Conservation (phyloP, 2,329 filamentous ascomycete genomes). For the Calycina marina region DNA sequence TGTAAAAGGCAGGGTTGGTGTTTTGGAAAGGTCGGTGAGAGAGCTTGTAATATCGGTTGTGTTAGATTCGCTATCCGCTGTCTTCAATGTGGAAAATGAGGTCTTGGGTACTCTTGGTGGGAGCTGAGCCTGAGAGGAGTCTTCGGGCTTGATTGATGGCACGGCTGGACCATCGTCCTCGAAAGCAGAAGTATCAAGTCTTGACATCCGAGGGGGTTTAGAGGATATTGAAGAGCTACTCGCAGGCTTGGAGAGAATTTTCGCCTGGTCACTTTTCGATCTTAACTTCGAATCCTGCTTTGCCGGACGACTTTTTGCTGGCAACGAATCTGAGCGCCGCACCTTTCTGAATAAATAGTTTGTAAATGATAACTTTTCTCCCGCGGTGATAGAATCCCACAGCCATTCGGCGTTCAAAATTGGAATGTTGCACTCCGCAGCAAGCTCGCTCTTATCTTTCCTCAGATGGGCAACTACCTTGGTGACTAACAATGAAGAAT, state of each 20-base stretch:
- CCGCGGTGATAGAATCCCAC: constrained; percentile 59
- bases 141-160: constrained; percentile 7
- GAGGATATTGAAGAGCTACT: constrained; percentile 6
- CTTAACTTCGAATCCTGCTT: not conserved
- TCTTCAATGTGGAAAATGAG: too few relatives aligned
- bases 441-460: constrained; percentile 67
- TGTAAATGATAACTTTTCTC: constrained; percentile 32
- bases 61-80: not conserved
- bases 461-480: constrained; percentile 33
- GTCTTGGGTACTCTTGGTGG: too few relatives aligned
- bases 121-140: not conserved
- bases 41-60: not conserved
- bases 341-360: constrained; percentile 27
- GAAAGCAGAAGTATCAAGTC: constrained; percentile 13
- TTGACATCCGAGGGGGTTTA: constrained; percentile 5
- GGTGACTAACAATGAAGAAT: constrained; percentile 61
- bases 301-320: constrained; percentile 4
- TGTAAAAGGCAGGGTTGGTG: constrained; percentile 16
- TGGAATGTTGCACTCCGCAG: constrained; percentile 60
- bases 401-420: constrained; percentile 77
- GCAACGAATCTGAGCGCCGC: constrained; percentile 13
- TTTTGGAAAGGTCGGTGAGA: not conserved
- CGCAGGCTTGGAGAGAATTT: constrained; percentile 3
- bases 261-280: not conserved
- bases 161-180: constrained; percentile 5